Conservation (phyloP, 257 asterid genomes). For the Gynochthodes officinalis region DNA sequence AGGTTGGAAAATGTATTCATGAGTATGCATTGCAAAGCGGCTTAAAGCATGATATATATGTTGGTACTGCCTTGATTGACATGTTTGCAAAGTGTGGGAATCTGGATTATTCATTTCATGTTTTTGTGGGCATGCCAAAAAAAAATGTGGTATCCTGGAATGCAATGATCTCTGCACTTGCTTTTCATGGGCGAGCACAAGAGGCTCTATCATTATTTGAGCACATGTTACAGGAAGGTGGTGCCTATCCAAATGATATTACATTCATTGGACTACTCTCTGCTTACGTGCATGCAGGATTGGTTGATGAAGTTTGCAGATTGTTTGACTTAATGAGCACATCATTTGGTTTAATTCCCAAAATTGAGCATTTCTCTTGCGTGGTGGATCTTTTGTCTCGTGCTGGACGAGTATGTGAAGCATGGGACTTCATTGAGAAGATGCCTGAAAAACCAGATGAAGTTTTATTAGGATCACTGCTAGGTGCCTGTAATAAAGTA, state of each 20-base stretch:
- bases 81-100: slow-evolving; percentile 93
- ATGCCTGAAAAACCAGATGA: slow-evolving; percentile 87
- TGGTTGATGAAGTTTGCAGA: slow-evolving; percentile 67
- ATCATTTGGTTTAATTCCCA: slow-evolving; percentile 60
- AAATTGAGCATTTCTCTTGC: slow-evolving; percentile 85
- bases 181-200: slow-evolving; percentile 64
- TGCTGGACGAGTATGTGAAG: slow-evolving; percentile 76
- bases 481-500: slow-evolving; percentile 75
- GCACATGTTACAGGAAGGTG: slow-evolving; percentile 50
- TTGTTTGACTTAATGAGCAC: slow-evolving; percentile 61
- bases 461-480: slow-evolving; percentile 66
- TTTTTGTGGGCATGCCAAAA: slow-evolving; percentile 60
- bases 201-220: slow-evolving; percentile 71
- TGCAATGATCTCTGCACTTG: slow-evolving; percentile 82
- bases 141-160: slow-evolving; percentile 89
- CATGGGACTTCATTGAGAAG: slow-evolving; percentile 80
- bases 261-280: slow-evolving; percentile 76
- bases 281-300: slow-evolving; percentile 87
- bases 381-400: slow-evolving; percentile 90
- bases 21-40: slow-evolving; percentile 58
- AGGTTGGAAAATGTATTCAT: slow-evolving; percentile 61
- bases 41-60: slow-evolving; percentile 50
- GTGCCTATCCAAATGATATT: slow-evolving; percentile 53
- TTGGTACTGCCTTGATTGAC: slow-evolving; percentile 76
- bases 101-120: slow-evolving; percentile 52